phyloP scores from a whole-genome alignment of 2,329 filamentous ascomycete species.

The Monosporascus sp. region DNA sequence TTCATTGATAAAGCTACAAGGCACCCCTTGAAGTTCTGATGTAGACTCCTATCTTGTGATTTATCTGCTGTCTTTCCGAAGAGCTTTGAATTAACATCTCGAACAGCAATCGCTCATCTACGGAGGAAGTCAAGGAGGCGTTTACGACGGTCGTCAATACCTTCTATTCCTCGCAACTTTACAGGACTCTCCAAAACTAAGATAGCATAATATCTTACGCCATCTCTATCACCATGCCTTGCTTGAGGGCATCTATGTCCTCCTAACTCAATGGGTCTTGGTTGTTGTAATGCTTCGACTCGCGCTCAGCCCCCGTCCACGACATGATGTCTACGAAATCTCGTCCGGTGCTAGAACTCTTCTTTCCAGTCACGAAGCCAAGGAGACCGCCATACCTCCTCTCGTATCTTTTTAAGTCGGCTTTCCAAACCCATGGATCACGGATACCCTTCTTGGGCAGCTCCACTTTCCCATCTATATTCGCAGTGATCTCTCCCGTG shows the following conservation, averaged over 20 bases:
- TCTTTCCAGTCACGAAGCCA: neutral
- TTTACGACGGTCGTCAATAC: too few species aligned
- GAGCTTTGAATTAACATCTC: too few species aligned
- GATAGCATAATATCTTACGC: constrained; percentile 1
- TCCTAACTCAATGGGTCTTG: constrained; percentile 31
- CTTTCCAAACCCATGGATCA: constrained; percentile 23
- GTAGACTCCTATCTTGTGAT: too few species aligned
- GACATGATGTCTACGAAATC: constrained; percentile 32
- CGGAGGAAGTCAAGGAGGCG: too few species aligned
- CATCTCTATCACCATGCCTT: constrained; percentile 26
- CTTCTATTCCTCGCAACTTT: neutral
- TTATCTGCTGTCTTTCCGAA: too few species aligned
- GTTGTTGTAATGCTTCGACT: constrained; percentile 20
- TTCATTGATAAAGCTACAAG: too few species aligned
- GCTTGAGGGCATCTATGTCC: constrained; percentile 29
- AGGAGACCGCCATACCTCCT: constrained; percentile 5
- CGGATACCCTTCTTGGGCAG: constrained; percentile 18
- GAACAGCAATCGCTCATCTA: too few species aligned
- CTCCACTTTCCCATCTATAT: constrained; percentile 17
- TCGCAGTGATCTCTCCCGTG: constrained; percentile 18
- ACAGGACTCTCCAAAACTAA: neutral
- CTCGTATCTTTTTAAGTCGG: constrained; percentile 17
- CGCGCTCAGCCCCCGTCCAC: constrained; percentile 27
- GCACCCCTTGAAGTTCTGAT: too few species aligned
- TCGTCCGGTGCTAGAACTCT: constrained; percentile 21